phyloP scores from a whole-genome alignment of 371 early-diverging fungal species.

The Rhizopus sp. region DNA sequence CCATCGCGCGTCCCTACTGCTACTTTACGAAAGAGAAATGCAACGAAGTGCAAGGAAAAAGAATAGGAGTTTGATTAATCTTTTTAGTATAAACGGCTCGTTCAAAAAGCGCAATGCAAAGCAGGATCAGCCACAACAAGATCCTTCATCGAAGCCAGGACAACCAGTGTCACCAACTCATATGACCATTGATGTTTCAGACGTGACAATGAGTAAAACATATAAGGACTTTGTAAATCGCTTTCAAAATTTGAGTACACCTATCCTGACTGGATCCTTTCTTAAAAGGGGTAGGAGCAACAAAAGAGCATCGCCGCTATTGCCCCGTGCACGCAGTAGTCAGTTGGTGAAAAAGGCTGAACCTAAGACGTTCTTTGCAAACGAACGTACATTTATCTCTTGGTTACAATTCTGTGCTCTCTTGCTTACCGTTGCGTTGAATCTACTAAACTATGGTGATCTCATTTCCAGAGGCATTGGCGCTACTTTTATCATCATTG shows the following conservation, averaged over 20 bases:
- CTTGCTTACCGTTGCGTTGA: slow-evolving; percentile 68
- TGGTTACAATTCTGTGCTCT: slow-evolving; percentile 81
- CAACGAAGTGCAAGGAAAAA: slow-evolving; percentile 25
- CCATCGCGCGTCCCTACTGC: slow-evolving; percentile 31
- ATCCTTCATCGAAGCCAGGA: background rate
- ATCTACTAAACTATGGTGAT: slow-evolving; percentile 71
- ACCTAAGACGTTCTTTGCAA: slow-evolving; percentile 80
- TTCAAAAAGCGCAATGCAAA: background rate
- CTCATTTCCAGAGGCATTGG: slow-evolving; percentile 34
- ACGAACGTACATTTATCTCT: slow-evolving; percentile 87
- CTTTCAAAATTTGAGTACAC: slow-evolving; percentile 15
- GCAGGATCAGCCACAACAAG: background rate
- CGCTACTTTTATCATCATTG: slow-evolving; percentile 29
- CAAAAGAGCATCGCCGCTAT: background rate
- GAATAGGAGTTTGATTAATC: slow-evolving; percentile 12
- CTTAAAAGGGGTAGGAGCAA: background rate
- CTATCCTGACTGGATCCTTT: slow-evolving; percentile 1
- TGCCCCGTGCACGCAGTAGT: slow-evolving; percentile 12
- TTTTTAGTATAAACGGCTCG: slow-evolving; percentile 36
- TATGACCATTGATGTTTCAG: slow-evolving; percentile 13
- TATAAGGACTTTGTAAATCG: slow-evolving; percentile 20
- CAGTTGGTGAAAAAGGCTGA: slow-evolving; percentile 25
- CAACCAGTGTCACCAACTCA: slow-evolving; percentile 3
- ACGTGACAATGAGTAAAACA: background rate
- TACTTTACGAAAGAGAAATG: slow-evolving; percentile 22